Conservation (phyloP, 2,329 filamentous ascomycete genomes). For the Pseudogymnoascus verrucosus region DNA sequence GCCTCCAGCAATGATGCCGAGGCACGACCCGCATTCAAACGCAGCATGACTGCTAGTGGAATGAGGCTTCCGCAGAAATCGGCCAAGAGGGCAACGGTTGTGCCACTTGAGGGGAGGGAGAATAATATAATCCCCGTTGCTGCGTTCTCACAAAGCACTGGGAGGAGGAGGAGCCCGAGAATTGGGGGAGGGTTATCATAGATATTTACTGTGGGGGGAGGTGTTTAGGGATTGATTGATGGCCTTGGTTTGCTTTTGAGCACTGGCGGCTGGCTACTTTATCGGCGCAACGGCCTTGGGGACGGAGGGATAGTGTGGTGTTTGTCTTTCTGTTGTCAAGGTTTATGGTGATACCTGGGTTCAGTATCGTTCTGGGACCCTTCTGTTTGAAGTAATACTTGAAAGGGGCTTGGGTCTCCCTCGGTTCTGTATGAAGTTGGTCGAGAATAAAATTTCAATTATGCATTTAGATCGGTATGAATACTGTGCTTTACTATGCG, state of each 20-base stretch:
- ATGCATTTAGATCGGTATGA: neutral
- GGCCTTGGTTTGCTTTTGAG: neutral
- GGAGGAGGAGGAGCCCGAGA: slow-evolving; percentile 25
- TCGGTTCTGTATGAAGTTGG: neutral
- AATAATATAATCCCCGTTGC: slow-evolving; percentile 28
- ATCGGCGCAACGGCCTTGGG: neutral
- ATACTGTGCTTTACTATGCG: neutral
- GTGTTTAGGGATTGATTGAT: neutral
- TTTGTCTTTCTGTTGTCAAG: slow-evolving; percentile 4
- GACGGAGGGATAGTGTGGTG: neutral
- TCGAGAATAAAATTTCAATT: neutral
- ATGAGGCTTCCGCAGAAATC: slow-evolving; percentile 37
- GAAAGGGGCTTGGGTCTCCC: slow-evolving; percentile 7
- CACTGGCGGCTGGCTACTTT: neutral
- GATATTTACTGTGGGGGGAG: neutral
- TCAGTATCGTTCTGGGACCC: neutral
- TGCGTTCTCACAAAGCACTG: slow-evolving; percentile 21
- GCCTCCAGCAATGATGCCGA: neutral
- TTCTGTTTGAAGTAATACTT: slow-evolving; percentile 1
- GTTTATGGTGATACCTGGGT: neutral
- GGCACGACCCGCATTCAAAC: slow-evolving; percentile 16
- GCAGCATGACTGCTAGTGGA: slow-evolving; percentile 24
- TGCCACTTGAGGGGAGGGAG: slow-evolving; percentile 37
- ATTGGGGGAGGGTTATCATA: slow-evolving; percentile 12
- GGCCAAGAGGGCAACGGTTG: slow-evolving; percentile 30